phyloP scores from a whole-genome alignment of 2,329 filamentous ascomycete genomes.

The Pestalotiopsis sp. region DNA sequence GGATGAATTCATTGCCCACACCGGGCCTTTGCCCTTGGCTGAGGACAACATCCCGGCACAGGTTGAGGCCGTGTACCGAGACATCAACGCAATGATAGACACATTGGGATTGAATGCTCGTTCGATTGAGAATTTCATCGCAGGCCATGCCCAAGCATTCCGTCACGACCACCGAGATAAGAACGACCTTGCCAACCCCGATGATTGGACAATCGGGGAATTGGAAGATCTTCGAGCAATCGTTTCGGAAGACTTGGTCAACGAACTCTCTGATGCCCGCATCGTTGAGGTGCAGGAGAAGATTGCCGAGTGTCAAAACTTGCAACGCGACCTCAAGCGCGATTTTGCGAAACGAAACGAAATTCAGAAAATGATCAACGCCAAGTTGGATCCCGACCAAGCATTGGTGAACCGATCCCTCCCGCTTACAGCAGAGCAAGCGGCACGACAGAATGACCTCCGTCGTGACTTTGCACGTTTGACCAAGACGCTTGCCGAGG shows the following conservation, averaged over 20 bases:
- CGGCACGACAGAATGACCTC: constrained; percentile 80
- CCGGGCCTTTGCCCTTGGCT: constrained; percentile 53
- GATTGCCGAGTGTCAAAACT: constrained; percentile 66
- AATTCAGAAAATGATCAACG: constrained; percentile 73
- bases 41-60: constrained; percentile 62
- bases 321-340: constrained; percentile 70
- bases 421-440: constrained; percentile 82
- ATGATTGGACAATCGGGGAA: constrained; percentile 77
- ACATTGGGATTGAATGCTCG: constrained; percentile 82
- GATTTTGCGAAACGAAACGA: constrained; percentile 78
- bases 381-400: constrained; percentile 68
- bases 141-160: constrained; percentile 61
- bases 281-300: constrained; percentile 71
- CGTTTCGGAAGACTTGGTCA: constrained; percentile 64
- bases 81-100: constrained; percentile 93
- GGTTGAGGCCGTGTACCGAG: constrained; percentile 70
- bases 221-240: constrained; percentile 68
- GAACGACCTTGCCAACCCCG: constrained; percentile 68
- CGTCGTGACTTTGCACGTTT: constrained; percentile 75
- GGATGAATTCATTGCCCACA: constrained; percentile 68
- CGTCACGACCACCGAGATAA: constrained; percentile 58
- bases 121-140: constrained; percentile 66
- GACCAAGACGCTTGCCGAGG: constrained; percentile 72
- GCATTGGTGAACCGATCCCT: constrained; percentile 66
- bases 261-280: constrained; percentile 66